These are phyloP conservation scores for Pseudonitzschia delicatissima DNA, from an alignment of 108 stramenopile species.

Conservation along the genomic window DNA sequence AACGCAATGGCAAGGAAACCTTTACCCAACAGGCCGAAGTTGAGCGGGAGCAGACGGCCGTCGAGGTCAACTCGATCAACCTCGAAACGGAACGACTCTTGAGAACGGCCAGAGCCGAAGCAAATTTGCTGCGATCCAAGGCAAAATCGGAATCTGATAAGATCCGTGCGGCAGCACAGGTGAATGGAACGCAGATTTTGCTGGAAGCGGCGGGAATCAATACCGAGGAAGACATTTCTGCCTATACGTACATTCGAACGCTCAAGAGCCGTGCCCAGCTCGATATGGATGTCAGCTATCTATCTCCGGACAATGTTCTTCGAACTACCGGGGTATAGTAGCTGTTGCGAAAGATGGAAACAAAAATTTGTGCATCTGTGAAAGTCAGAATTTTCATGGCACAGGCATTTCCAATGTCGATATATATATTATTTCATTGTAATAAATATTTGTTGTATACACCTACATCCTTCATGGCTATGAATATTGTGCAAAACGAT, in stretches of 20 bases:
- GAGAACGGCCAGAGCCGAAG: constrained; percentile 39
- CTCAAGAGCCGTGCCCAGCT: constrained; percentile 26
- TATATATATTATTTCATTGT: too few species aligned
- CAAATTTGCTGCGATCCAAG: constrained; percentile 32
- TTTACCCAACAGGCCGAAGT: constrained; percentile 45
- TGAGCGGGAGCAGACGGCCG: constrained; percentile 46
- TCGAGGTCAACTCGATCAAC: constrained; percentile 45
- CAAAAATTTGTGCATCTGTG: too few species aligned
- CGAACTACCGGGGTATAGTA: too few species aligned
- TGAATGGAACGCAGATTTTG: constrained; percentile 35
- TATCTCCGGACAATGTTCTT: constrained; percentile 30
- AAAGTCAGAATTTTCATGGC: too few species aligned
- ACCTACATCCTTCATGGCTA: too few species aligned
- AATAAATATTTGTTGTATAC: too few species aligned
- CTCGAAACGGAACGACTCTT: constrained; percentile 31
- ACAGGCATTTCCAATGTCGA: too few species aligned
- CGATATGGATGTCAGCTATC: constrained; percentile 31
- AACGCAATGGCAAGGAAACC: constrained; percentile 39
- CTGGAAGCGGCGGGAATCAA: constrained; percentile 28
- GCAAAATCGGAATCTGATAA: constrained; percentile 28
- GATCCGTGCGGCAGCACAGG: constrained; percentile 30
- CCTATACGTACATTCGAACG: constrained; percentile 47
- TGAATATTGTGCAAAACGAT: too few species aligned
- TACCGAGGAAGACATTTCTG: constrained; percentile 39
- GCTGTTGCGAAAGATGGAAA: too few species aligned